phyloP scores from a whole-genome alignment of 2,329 filamentous ascomycete species.

The Lizonia empirigonia region DNA sequence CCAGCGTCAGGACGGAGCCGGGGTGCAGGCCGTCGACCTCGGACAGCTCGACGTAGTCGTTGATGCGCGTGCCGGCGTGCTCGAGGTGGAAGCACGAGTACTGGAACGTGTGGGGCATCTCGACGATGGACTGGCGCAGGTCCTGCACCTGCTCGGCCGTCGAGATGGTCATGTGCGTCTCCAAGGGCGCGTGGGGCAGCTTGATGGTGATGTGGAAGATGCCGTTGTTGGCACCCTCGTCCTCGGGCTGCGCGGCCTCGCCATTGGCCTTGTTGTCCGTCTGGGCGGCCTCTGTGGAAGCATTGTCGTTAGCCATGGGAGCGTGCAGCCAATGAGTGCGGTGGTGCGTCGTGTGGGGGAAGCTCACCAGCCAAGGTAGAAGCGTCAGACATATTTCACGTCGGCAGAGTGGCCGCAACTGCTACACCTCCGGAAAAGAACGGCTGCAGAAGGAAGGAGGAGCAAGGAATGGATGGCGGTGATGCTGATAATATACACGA shows the following conservation, averaged over 20 bases:
- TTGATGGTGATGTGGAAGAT: conserved; percentile 77
- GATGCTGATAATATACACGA: conserved; percentile 36
- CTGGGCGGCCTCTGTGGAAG: conserved; percentile 32
- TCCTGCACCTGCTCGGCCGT: conserved; percentile 97
- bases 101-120: conserved; percentile 89
- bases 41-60: conserved; percentile 91
- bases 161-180: conserved; percentile 87
- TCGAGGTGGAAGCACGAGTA: conserved; percentile 99
- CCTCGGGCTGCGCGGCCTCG: conserved; percentile 29
- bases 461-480: conserved; percentile 30
- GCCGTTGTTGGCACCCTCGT: conserved; percentile 39
- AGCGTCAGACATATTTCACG: conserved; percentile 40
- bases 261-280: conserved; percentile 31
- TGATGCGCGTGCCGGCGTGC: conserved; percentile 84
- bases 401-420: background rate
- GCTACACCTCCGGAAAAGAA: conserved; percentile 18
- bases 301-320: conserved; percentile 31
- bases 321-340: background rate
- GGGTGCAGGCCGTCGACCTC: conserved; percentile 81
- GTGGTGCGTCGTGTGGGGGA: conserved; percentile 16
- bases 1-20: conserved; percentile 77
- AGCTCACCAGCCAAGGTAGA: conserved; percentile 46
- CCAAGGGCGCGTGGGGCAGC: conserved; percentile 77
- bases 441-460: conserved; percentile 33
- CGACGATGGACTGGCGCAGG: conserved; percentile 94